phyloP scores from a whole-genome alignment of 1,284 basidiomycete genomes.

The Melampsora abietis-canadensis region DNA sequence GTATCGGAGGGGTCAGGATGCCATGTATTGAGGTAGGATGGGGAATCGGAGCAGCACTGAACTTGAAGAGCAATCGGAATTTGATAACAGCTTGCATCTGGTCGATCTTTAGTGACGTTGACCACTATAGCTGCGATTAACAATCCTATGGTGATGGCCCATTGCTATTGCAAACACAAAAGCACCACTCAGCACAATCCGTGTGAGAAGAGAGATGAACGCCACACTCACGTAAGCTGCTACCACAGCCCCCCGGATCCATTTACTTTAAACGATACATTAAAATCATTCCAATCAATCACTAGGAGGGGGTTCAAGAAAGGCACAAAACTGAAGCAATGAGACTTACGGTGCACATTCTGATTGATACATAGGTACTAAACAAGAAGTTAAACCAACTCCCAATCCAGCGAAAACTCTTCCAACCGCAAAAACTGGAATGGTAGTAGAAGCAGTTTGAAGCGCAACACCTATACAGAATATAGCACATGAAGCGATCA shows the following conservation, averaged over 20 bases:
- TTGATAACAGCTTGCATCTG: constrained; percentile 47
- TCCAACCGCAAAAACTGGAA: constrained; percentile 49
- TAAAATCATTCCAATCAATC: too few relatives aligned
- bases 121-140: constrained; percentile 46
- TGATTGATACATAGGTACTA: constrained; percentile 52
- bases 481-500: constrained; percentile 30
- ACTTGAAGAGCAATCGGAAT: constrained; percentile 52
- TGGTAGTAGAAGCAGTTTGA: constrained; percentile 41
- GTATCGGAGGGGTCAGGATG: too few relatives aligned
- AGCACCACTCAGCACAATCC: too few relatives aligned
- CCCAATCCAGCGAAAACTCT: constrained; percentile 52
- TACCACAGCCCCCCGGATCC: constrained; percentile 53
- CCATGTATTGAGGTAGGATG: background rate
- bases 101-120: constrained; percentile 46
- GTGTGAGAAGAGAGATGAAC: background rate
- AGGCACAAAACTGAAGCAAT: background rate
- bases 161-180: constrained; percentile 45
- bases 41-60: background rate
- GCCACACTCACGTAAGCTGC: constrained; percentile 47
- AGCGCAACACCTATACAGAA: constrained; percentile 39
- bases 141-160: constrained; percentile 51
- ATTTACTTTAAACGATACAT: constrained; percentile 43
- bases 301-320: background rate
- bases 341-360: constrained; percentile 50
- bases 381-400: constrained; percentile 51